phyloP scores from a whole-genome alignment of 345 rosid genomes.

The Populus pruinosa region DNA sequence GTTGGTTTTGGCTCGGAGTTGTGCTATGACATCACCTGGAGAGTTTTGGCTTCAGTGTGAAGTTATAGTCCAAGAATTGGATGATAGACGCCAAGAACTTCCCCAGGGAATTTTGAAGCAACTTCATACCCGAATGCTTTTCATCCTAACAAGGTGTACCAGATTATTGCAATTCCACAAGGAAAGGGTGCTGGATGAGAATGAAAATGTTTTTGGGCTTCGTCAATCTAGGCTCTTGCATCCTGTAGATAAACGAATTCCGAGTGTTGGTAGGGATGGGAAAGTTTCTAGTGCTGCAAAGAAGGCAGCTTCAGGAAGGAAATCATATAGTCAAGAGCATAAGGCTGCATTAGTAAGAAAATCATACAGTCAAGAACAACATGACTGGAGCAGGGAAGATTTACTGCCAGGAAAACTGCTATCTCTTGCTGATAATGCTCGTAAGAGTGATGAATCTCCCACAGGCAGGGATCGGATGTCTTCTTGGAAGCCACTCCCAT shows the following conservation, averaged over 20 bases:
- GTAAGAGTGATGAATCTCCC: constrained; percentile 60
- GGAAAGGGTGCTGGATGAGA: constrained; percentile 87
- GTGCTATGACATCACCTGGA: constrained; percentile 89
- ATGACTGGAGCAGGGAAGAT: constrained; percentile 63
- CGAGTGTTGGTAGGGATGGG: constrained; percentile 45
- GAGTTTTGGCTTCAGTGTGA: constrained; percentile 99
- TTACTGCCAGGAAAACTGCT: constrained; percentile 40
- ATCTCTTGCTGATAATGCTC: constrained; percentile 36
- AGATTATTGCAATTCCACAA: constrained; percentile 97
- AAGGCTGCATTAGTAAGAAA: constrained; percentile 63
- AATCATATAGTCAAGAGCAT: constrained; percentile 95
- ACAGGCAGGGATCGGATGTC: constrained; percentile 65
- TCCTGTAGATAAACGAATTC: constrained; percentile 69
- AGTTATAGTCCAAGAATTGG: constrained; percentile 97
- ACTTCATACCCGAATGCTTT: constrained; percentile 96
- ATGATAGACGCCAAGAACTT: constrained; percentile 97
- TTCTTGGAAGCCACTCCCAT: constrained; percentile 91
- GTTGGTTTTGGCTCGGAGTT: constrained; percentile 89
- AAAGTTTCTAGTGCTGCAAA: constrained; percentile 65
- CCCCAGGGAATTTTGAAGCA: constrained; percentile 87
- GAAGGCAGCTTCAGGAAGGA: constrained; percentile 52
- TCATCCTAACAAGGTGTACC: constrained; percentile 96
- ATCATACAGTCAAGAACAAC: constrained; percentile 95
- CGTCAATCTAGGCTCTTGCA: constrained; percentile 73
- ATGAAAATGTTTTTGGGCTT: constrained; percentile 68